These are phyloP conservation scores for Akanthomyces muscarius DNA, from an alignment of 2,329 filamentous ascomycete species.

Conservation along the genomic window DNA sequence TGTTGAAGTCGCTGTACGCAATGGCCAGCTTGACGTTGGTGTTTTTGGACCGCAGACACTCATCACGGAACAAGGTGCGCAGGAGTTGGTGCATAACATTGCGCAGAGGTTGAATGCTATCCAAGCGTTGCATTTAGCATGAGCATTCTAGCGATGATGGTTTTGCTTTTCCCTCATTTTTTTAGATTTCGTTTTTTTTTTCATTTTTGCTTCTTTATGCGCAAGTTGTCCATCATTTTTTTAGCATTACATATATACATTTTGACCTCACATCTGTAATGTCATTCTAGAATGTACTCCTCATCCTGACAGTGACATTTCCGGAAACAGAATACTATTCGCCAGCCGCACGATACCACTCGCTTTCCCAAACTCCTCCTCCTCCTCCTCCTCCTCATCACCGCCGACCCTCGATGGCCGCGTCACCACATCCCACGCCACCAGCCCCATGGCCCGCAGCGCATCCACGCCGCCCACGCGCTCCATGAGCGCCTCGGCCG, in stretches of 20 bases:
- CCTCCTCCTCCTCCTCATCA: constrained; percentile 12
- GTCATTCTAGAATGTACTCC: no score
- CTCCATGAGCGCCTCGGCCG: constrained; percentile 45
- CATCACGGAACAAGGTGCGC: constrained; percentile 27
- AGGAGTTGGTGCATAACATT: constrained; percentile 26
- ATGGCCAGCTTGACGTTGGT: constrained; percentile 34
- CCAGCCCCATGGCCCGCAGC: constrained; percentile 55
- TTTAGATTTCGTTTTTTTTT: neutral
- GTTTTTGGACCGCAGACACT: constrained; percentile 35
- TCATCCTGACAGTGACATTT: constrained; percentile 30
- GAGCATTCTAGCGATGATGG: neutral
- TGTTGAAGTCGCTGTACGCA: constrained; percentile 36
- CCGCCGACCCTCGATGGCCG: neutral
- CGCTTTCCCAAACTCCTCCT: constrained; percentile 38
- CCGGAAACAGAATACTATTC: constrained; percentile 55
- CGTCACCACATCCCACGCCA: constrained; percentile 40
- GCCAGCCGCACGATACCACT: constrained; percentile 50
- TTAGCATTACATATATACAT: neutral
- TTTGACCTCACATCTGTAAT: neutral
- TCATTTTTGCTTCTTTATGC: neutral
- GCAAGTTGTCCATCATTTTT: neutral
- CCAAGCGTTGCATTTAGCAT: neutral
- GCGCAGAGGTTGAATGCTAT: constrained; percentile 20
- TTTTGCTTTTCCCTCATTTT: neutral
- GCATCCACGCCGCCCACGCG: constrained; percentile 47